Evolutionary conservation across 495 filamentous ascomycete species (phyloP).

Genomic region (Podospora tetraspora): DNA sequence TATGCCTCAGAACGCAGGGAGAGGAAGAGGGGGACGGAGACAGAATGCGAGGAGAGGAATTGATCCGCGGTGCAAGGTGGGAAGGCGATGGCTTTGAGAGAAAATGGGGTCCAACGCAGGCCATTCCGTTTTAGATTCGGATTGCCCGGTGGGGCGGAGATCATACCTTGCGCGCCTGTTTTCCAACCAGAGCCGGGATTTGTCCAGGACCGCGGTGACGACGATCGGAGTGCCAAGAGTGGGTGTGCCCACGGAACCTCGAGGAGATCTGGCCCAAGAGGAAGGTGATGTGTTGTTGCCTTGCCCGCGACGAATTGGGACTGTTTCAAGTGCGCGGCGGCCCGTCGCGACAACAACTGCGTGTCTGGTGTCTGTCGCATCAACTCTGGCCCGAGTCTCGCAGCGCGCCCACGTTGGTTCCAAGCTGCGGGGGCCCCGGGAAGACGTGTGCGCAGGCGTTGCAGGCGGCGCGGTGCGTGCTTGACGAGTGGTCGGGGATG

Average conservation of each 20-base stretch:
- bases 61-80: not conserved
- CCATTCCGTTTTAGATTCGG: constrained; percentile 12
- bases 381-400: not conserved
- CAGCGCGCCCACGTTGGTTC: not conserved
- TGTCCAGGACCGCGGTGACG: not conserved
- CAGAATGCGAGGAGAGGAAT: not conserved
- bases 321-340: not conserved
- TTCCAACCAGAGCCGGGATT: constrained; percentile 1
- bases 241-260: constrained; percentile 7
- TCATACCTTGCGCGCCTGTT: constrained; percentile 17
- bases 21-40: not conserved
- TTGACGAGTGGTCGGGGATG: not conserved
- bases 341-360: not conserved
- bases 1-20: not conserved
- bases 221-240: constrained; percentile 19
- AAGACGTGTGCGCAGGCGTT: not conserved
- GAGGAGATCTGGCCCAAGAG: constrained; percentile 2
- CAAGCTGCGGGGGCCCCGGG: not conserved
- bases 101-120: constrained; percentile 1
- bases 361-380: constrained; percentile 1
- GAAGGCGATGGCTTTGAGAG: not conserved
- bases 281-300: not conserved
- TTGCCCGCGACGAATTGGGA: not conserved
- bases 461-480: not conserved
- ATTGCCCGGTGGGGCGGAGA: constrained; percentile 20